A percentile compares a stretch with the other conserved stretches of the same genome.
phyloP scores from a whole-genome alignment of 306 rosid species.

The Casuarina glauca region DNA sequence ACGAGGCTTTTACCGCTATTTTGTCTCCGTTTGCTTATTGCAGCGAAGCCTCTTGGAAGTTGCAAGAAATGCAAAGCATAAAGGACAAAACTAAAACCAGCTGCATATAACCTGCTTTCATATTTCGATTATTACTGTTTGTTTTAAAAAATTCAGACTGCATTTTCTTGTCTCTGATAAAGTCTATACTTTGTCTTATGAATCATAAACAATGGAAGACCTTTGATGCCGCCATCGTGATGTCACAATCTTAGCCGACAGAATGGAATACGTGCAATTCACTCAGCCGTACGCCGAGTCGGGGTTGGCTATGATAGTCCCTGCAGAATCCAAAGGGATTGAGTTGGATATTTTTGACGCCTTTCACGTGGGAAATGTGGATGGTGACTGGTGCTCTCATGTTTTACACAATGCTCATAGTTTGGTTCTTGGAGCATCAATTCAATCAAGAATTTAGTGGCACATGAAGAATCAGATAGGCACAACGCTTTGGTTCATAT shows the following conservation, averaged over 20 bases:
- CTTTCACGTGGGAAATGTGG: conserved; percentile 41
- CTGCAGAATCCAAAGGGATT: conserved; percentile 33
- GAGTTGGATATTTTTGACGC: conserved; percentile 58
- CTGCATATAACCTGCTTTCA: background rate
- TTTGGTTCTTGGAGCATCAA: conserved; percentile 41
- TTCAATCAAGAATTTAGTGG: conserved; percentile 31
- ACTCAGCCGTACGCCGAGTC: conserved; percentile 67
- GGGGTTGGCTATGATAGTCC: conserved; percentile 61
- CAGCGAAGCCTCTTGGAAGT: background rate
- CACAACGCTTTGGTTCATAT: conserved; percentile 38
- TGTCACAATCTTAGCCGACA: conserved; percentile 43
- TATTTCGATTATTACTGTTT: background rate
- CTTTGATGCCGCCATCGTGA: conserved; percentile 62
- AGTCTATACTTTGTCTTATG: conserved; percentile 20
- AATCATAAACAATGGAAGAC: conserved; percentile 43
- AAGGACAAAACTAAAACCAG: too few relatives aligned
- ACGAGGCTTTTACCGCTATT: background rate
- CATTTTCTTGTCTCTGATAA: conserved; percentile 11
- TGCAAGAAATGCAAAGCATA: too few relatives aligned
- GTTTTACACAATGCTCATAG: conserved; percentile 28
- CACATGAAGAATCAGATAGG: conserved; percentile 35
- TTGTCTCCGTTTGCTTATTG: background rate
- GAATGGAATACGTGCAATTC: conserved; percentile 54
- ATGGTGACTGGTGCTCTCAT: conserved; percentile 12
- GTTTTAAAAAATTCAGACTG: conserved; percentile 1